Evolutionary conservation across 1,139 yeast species (phyloP).

Genomic region (Geotrichum histeridarum): DNA sequence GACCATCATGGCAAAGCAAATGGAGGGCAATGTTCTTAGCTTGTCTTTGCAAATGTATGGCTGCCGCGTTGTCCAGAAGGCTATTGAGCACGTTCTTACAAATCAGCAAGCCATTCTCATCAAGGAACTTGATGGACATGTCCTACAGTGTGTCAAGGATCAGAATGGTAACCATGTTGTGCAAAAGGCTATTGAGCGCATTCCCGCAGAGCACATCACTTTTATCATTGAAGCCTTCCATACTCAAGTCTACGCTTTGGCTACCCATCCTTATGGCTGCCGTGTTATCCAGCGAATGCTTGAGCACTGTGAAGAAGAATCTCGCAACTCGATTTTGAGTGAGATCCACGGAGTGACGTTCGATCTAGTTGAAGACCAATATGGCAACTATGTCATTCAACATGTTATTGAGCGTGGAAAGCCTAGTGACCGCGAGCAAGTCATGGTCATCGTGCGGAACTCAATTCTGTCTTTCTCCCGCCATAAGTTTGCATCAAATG

Average conservation of each 20-base stretch:
- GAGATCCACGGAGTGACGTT: constrained; percentile 72
- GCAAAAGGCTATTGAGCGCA: constrained; percentile 86
- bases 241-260: constrained; percentile 77
- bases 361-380: constrained; percentile 87
- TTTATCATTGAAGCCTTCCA: constrained; percentile 71
- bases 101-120: constrained; percentile 67
- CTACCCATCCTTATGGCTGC: constrained; percentile 97
- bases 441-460: constrained; percentile 47
- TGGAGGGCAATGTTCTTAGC: constrained; percentile 71
- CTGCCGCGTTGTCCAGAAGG: constrained; percentile 93
- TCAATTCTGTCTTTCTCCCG: constrained; percentile 81
- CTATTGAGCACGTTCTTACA: constrained; percentile 66
- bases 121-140: constrained; percentile 64
- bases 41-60: constrained; percentile 94
- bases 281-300: constrained; percentile 89
- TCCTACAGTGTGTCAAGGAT: constrained; percentile 79
- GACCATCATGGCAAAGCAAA: constrained; percentile 61
- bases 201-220: constrained; percentile 65
- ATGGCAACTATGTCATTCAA: constrained; percentile 95
- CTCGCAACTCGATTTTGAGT: constrained; percentile 57
- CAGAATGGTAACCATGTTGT: constrained; percentile 98
- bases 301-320: constrained; percentile 57
- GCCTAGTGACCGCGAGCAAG: constrained; percentile 46
- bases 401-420: constrained; percentile 83
- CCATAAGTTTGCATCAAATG: constrained; percentile 96